Conservation (phyloP, 495 filamentous ascomycete species). For the Penicillium ucsense region DNA sequence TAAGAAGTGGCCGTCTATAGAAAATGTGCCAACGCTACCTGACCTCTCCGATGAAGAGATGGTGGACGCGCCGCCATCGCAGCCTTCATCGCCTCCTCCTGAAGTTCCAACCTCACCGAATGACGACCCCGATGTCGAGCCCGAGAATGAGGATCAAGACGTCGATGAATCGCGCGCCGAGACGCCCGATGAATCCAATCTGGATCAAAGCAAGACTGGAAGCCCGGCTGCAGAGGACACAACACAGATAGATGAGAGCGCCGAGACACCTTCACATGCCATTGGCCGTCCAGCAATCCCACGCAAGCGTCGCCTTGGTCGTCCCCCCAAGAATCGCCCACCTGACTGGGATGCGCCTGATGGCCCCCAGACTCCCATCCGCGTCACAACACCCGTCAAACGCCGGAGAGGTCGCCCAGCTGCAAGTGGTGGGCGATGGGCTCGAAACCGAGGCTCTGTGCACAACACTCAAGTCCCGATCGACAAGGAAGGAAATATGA, state of each 20-base stretch:
- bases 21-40: constrained; percentile 33
- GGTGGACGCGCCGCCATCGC: constrained; percentile 31
- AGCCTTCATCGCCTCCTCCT: constrained; percentile 24
- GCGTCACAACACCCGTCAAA: constrained; percentile 49
- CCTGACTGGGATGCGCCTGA: constrained; percentile 63
- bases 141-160: constrained; percentile 20
- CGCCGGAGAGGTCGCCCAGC: constrained; percentile 59
- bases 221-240: constrained; percentile 34
- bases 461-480: constrained; percentile 74
- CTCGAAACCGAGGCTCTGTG: constrained; percentile 56
- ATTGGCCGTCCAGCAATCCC: constrained; percentile 44
- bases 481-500: constrained; percentile 89
- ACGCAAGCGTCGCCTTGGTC: constrained; percentile 71
- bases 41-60: constrained; percentile 44
- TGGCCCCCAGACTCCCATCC: constrained; percentile 43
- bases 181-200: constrained; percentile 15
- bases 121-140: constrained; percentile 18
- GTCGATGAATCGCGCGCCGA: constrained; percentile 9
- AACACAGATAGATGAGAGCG: constrained; percentile 20
- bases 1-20: constrained; percentile 19
- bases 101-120: constrained; percentile 22
- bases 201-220: constrained; percentile 22
- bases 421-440: constrained; percentile 60
- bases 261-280: constrained; percentile 18
- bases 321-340: constrained; percentile 75